Base-by-base conservation (phyloP, 495 filamentous ascomycete species). In the Penicillium silybi region DNA sequence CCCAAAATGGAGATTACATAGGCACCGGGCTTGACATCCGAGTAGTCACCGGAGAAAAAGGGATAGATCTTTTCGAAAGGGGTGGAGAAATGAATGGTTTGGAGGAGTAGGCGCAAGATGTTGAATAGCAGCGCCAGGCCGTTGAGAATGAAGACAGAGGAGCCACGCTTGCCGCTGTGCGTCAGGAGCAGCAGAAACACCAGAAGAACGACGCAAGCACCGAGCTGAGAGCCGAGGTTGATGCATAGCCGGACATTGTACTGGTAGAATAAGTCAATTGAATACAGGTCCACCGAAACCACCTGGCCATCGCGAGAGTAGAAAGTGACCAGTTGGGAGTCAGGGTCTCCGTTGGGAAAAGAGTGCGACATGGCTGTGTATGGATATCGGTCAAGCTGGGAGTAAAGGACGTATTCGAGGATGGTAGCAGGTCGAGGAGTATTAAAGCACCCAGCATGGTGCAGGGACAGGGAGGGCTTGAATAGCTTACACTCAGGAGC, bases 221-320 rank as follows among this genome's bases (percentile, higher is more conserved):
- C 90, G 46, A 91, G 74, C 63, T 95, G 88, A 25, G 73, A 63
- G 40, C 80, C 84, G 60, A 84, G 90, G 65, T 84, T 86, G 80
- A 90, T 84, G 65, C 75, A 73, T 39, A 78, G 67, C 16, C 76
- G 71, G 41, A 81, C 59, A 56, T 74, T 73, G 63, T 82, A 80
- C 48, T 58, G 54, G 56, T 77, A 65, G 48, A 79, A 70, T 7
- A 48, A 40, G 52, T 83, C 68, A 22, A 92, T 45, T 4, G 71
- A 65, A 10, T 53, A 41, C 20, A 88, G 58, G 44, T 71, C 48
- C 29, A 87, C 61, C 6, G 72, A 65, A 62, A 88, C 67, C 0
- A 66, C 62, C 4, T 66, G 73, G n/a, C 81, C 83, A 66, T 85
- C 71, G 0, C 65, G 58, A 17, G 57, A 50, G 46, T 71, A 67